Evolutionary conservation across 2,329 filamentous ascomycete species (phyloP).

Genomic region (Talaromyces sp.): DNA sequence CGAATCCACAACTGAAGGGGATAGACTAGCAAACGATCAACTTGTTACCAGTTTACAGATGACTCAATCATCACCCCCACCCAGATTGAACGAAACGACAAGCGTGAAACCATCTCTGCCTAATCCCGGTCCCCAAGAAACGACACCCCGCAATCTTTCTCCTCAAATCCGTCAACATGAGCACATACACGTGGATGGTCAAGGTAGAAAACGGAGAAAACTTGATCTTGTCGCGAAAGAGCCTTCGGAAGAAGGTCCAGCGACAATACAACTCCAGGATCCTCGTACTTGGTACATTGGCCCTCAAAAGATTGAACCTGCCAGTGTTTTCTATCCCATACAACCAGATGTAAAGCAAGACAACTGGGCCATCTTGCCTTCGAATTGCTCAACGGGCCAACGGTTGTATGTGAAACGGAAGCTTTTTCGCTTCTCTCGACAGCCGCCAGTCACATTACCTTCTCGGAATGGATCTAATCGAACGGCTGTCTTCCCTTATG

Average conservation of each 20-base stretch:
- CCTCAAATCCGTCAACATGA: slow-evolving; percentile 16
- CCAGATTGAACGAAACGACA: slow-evolving; percentile 1
- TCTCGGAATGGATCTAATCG: slow-evolving; percentile 14
- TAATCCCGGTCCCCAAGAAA: slow-evolving; percentile 38
- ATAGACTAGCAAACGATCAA: neutral
- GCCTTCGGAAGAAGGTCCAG: neutral
- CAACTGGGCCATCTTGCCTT: slow-evolving; percentile 19
- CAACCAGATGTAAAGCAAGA: slow-evolving; percentile 19
- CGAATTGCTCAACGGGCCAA: slow-evolving; percentile 19
- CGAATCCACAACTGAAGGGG: neutral
- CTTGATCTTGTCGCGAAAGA: slow-evolving; percentile 15
- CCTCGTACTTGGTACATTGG: slow-evolving; percentile 32
- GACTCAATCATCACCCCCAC: slow-evolving; percentile 1
- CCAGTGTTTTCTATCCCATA: slow-evolving; percentile 39
- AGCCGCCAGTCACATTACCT: slow-evolving; percentile 18
- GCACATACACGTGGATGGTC: slow-evolving; percentile 17
- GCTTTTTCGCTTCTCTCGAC: slow-evolving; percentile 21
- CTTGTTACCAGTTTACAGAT: neutral
- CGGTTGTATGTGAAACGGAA: slow-evolving; percentile 25
- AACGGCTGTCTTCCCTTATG: slow-evolving; percentile 26
- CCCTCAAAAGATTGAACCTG: slow-evolving; percentile 27
- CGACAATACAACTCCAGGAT: neutral
- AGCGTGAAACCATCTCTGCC: slow-evolving; percentile 9
- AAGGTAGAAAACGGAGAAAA: slow-evolving; percentile 26
- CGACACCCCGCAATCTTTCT: neutral